Percentiles rank a stretch among this genome's conserved stretches.
phyloP scores from a whole-genome alignment of 2,329 filamentous ascomycete genomes.

The Aspergillus awamori region DNA sequence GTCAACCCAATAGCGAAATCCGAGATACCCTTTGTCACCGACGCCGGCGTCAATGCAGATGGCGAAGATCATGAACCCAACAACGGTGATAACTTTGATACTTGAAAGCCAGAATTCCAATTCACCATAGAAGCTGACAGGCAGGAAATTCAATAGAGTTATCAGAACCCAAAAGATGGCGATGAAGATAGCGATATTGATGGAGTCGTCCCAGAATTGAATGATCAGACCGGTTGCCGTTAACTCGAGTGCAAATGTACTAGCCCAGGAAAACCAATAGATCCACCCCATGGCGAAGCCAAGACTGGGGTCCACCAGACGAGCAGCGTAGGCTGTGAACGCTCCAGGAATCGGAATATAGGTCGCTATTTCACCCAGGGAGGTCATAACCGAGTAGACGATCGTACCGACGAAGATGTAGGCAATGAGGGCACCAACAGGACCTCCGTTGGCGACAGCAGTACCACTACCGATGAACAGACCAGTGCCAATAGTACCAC shows the following conservation, averaged over 20 bases:
- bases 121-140: constrained; percentile 73
- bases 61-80: constrained; percentile 76
- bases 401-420: constrained; percentile 71
- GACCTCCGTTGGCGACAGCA: constrained; percentile 65
- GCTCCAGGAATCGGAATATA: constrained; percentile 76
- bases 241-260: constrained; percentile 73
- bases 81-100: constrained; percentile 74
- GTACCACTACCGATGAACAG: constrained; percentile 70
- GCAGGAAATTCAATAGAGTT: constrained; percentile 69
- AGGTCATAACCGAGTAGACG: constrained; percentile 74
- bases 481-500: constrained; percentile 71
- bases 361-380: constrained; percentile 70
- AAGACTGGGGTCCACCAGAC: constrained; percentile 72
- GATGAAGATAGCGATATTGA: constrained; percentile 73
- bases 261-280: constrained; percentile 78
- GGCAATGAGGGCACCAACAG: constrained; percentile 67
- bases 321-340: constrained; percentile 74
- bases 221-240: constrained; percentile 74
- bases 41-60: constrained; percentile 75
- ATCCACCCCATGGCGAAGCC: constrained; percentile 82
- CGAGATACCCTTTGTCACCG: constrained; percentile 68
- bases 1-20: constrained; percentile 70
- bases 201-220: constrained; percentile 67
- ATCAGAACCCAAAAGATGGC: constrained; percentile 73
- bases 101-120: constrained; percentile 77